Evolutionary conservation across 1,139 yeast species (phyloP), one percentile per base, ranked within the genome.

Genomic region (Saccharomyces hybrid): DNA sequence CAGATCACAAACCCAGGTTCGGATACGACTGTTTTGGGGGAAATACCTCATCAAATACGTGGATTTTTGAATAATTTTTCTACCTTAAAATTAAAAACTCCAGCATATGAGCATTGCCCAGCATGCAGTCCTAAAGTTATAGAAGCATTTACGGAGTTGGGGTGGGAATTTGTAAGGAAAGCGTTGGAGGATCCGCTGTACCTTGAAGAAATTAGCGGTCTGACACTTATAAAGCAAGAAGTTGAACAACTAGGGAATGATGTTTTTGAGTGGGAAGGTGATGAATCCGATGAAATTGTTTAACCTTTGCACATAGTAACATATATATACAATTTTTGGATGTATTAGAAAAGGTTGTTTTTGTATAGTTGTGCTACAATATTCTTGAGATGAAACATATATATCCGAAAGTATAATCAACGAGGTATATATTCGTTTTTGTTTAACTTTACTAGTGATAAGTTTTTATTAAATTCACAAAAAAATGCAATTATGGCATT

Each of bases 31-130:
- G 75, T 80, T 5, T 73, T 91, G 41, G 96, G 97, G 1, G 79
- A 77, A 1, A 72, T 85, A 2, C 96, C 97, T 0, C 99, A 93
- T 69, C 99, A 93, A 67, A 74, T 93, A 20, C 76, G 99, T 58
- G 98, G 98, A 0, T 91, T 85, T 64, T 70, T 93, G 47, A 81
- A 80, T 61, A 78, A 77, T 55, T 89, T 84, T 64, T 79, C 80
- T 44, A 83, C 83, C 11, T 69, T 83, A 56, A 84, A 83, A 61
- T 74, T 91, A 14, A 75, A 76, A 57, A 84, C 96, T 0, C 89
- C 90, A 0, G 83, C 83, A 28, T 93, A 86, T 69, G 74, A 77
- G 41, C 77, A 80, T 62, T 93, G 99, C 68, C 85, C 97, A 0
- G 99, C 93, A 0, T 93, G 99, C 64, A 87, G 96, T 0, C 59